Percentiles rank a stretch among this genome's conserved stretches.
Conservation (phyloP, 768 basidiomycete species). For the Terana coerulea region DNA sequence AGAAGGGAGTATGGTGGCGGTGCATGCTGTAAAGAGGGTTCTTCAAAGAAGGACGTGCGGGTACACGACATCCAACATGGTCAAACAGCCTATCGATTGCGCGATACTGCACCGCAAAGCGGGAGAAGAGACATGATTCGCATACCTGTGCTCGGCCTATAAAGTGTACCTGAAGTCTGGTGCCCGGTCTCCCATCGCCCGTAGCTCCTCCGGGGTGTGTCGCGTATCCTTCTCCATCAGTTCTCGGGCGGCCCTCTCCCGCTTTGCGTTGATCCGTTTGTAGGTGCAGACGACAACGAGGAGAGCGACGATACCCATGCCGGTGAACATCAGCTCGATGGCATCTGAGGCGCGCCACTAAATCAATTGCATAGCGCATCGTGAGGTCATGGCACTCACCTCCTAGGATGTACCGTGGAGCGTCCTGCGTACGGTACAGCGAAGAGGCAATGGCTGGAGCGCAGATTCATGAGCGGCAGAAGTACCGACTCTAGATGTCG, state of each 20-base stretch:
- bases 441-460: conserved; percentile 50
- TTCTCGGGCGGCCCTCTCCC: conserved; percentile 34
- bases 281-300: conserved; percentile 49
- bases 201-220: conserved; percentile 24
- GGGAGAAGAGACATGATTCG: too few relatives aligned
- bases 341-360: too few relatives aligned
- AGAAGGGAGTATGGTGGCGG: too few relatives aligned
- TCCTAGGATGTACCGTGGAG: conserved; percentile 58
- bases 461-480: too few relatives aligned
- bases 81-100: too few relatives aligned
- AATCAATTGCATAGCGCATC: neutral
- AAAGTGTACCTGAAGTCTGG: conserved; percentile 59
- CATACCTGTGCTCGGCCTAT: too few relatives aligned
- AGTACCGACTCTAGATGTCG: too few relatives aligned
- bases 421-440: conserved; percentile 55
- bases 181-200: conserved; percentile 53
- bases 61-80: too few relatives aligned
- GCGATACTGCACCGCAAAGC: too few relatives aligned
- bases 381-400: conserved; percentile 41
- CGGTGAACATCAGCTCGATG: conserved; percentile 63
- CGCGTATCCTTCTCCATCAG: conserved; percentile 25
- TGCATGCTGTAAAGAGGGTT: too few relatives aligned
- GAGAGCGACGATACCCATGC: conserved; percentile 53
- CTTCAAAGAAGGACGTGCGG: too few relatives aligned
- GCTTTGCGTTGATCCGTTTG: conserved; percentile 38